Conservation (phyloP, 148 eudicot genomes). For the Polygonum aviculare region DNA sequence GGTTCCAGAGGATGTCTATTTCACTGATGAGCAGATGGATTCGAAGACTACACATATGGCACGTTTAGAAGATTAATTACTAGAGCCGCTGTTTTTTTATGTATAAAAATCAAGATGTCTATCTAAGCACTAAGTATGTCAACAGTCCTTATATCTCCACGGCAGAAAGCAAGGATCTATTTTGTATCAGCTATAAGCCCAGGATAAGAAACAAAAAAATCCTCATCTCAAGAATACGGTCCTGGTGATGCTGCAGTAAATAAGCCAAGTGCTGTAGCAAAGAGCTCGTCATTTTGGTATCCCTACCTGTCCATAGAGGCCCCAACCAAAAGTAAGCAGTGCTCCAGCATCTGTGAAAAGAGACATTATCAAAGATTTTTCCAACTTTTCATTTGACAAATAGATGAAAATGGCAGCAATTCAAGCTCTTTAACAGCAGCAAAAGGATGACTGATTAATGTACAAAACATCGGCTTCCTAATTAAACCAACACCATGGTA, state of each 20-base stretch:
- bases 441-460: neutral
- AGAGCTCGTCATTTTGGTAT: neutral
- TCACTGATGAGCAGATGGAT: neutral
- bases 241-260: neutral
- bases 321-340: conserved; percentile 91
- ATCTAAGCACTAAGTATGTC: neutral
- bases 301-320: conserved; percentile 91
- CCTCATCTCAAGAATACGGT: no score
- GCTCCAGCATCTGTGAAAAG: conserved; percentile 81
- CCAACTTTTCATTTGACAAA: neutral
- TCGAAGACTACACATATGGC: neutral
- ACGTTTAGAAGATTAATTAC: neutral
- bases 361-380: neutral
- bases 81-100: neutral
- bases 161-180: neutral
- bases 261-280: neutral
- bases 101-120: neutral
- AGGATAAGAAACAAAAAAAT: neutral
- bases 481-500: no score
- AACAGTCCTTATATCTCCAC: neutral
- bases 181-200: neutral
- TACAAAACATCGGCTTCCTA: neutral
- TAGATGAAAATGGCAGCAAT: neutral
- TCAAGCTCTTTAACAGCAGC: neutral
- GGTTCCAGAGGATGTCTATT: neutral